A percentile compares a stretch with the other conserved stretches of the same genome.
Conservation (phyloP, 2,329 filamentous ascomycete genomes). For the Exophiala sp. region DNA sequence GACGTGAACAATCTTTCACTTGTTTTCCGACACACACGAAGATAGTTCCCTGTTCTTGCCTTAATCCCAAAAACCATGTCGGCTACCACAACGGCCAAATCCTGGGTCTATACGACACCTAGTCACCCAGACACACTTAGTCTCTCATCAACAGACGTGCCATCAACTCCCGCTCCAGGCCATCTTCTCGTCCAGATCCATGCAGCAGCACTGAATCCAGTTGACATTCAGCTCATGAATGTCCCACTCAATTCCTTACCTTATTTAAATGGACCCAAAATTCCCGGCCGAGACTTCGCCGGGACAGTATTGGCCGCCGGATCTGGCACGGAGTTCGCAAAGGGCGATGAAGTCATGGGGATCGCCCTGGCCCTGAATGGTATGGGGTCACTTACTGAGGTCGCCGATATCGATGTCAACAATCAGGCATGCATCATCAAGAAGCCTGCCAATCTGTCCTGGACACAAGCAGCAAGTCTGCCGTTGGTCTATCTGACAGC, state of each 20-base stretch:
- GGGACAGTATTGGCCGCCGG: constrained; percentile 17
- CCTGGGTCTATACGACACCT: constrained; percentile 18
- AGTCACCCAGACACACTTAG: constrained; percentile 18
- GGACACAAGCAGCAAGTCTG: constrained; percentile 19
- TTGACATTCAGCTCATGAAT: constrained; percentile 25
- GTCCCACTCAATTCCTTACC: constrained; percentile 19
- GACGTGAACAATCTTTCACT: too few species aligned
- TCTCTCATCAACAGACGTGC: constrained; percentile 12
- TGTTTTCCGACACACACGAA: background rate
- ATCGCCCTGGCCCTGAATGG: constrained; percentile 12
- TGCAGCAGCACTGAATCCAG: constrained; percentile 18
- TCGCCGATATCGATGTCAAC: constrained; percentile 14
- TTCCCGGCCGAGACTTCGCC: constrained; percentile 18
- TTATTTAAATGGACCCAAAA: constrained; percentile 14
- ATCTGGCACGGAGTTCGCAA: constrained; percentile 10
- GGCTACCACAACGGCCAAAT: constrained; percentile 13
- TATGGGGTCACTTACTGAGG: constrained; percentile 19
- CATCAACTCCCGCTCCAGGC: constrained; percentile 8
- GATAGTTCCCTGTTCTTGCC: too few species aligned
- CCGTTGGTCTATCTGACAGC: constrained; percentile 22
- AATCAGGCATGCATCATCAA: constrained; percentile 16
- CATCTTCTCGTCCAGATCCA: constrained; percentile 17
- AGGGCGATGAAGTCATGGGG: constrained; percentile 19
- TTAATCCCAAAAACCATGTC: constrained; percentile 2
- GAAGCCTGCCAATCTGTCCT: constrained; percentile 15